Evolutionary conservation across 2,329 filamentous ascomycete species (phyloP).

Genomic region (Phoma herbarum): DNA sequence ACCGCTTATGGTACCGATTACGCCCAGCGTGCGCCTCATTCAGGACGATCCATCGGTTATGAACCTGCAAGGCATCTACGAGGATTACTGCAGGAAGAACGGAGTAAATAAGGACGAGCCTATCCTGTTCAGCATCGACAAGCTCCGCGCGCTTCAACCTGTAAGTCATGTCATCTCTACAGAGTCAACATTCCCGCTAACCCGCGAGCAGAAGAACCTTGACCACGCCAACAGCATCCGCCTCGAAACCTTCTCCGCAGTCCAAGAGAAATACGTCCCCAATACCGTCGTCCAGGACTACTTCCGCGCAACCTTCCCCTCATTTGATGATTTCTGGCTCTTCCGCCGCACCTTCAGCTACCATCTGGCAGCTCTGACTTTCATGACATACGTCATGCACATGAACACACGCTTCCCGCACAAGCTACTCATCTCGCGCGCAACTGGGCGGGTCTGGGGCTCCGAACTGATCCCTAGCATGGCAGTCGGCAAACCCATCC

Average conservation of each 20-base stretch:
- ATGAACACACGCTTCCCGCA: conserved; percentile 96
- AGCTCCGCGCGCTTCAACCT: conserved; percentile 73
- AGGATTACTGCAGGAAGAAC: conserved; percentile 91
- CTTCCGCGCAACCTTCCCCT: conserved; percentile 86
- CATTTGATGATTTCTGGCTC: conserved; percentile 95
- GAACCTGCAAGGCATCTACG: conserved; percentile 92
- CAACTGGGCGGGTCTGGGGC: conserved; percentile 93
- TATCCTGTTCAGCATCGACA: conserved; percentile 93
- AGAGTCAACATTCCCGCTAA: conserved; percentile 21
- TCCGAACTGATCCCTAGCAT: conserved; percentile 93
- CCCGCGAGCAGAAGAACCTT: conserved; percentile 64
- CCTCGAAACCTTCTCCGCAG: conserved; percentile 91
- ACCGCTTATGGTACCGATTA: conserved; percentile 93
- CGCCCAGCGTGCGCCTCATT: conserved; percentile 92
- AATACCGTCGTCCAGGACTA: conserved; percentile 84
- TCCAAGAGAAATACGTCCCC: conserved; percentile 93
- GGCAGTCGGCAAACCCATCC: conserved; percentile 82
- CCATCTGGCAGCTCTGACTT: conserved; percentile 91
- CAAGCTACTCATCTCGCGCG: conserved; percentile 90
- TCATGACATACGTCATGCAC: conserved; percentile 98
- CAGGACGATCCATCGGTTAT: conserved; percentile 96
- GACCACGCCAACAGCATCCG: conserved; percentile 77
- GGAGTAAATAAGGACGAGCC: conserved; percentile 94
- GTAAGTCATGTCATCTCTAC: conserved; percentile 33
- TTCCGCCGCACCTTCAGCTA: conserved; percentile 98